Evolutionary conservation across 2,329 filamentous ascomycete species (phyloP), one percentile per base, ranked within the genome.

Genomic region (Pestalotiopsis sp.): DNA sequence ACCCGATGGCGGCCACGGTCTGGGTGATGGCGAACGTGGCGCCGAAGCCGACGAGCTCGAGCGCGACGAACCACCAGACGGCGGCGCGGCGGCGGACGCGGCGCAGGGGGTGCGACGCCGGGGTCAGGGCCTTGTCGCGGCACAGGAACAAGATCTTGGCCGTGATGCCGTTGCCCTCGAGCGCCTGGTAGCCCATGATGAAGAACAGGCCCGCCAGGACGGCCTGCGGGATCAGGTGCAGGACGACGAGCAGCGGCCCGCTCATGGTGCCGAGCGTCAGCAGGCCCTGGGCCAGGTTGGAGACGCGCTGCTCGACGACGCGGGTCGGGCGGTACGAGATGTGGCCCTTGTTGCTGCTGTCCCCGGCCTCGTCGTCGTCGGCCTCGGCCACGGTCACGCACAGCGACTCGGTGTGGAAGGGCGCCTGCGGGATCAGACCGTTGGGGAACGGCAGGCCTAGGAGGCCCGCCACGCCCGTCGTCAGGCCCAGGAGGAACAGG

Each of bases 1-100:
- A 95, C 0, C 92, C 92, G 11, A 95, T 92, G 2, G 92, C 92
- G 2, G 92, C 92, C 63, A 94, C 91, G 0, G 92, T 94, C 80
- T 95, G 90, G 0, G 92, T 94, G 73, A 94, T 92, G 68, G 92
- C 92, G 77, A 95, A 94, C 0, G 92, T 95, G 24, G 90, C 92
- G 2, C 85, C 92, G 73, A 94, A 94, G 0, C 88, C 91, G 57
- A 90, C 26, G 3, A 94, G 79, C 78, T 94, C 89, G 40, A 94
- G 78, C 7, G 79, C 80, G 5, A 94, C 90, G 74, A 94, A 95
- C 3, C 80, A 79, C 91, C 91, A 94, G 69, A 94, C 82, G n/a
- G 89, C 88, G 14, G 75, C 73, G 48, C 88, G 86, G n/a, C 91
- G 86, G n/a, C 81, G 79, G 38, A 93, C 80, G n/a, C 81, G 79